Evolutionary conservation across 2,329 filamentous ascomycete species (phyloP), one percentile per base, ranked within the genome.

Genomic region (Pezicula rhizophila): DNA sequence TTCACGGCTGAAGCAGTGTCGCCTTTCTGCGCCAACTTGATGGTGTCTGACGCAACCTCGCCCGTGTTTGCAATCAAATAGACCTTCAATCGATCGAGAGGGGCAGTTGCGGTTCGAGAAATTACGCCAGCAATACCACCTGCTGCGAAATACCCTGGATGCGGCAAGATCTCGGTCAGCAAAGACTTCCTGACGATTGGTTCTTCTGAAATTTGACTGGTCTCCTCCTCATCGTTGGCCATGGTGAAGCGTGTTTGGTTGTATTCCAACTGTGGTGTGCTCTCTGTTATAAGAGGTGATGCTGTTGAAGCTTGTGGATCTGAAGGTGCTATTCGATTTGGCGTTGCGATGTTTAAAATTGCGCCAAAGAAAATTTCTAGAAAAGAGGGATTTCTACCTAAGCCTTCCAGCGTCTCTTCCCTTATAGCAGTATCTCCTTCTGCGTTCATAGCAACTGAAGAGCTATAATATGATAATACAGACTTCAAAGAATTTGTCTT

Each of bases 141-240:
- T 68, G 93, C 93, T 72, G 95, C 71, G 71, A 97, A 99, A 73
- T 97, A 99, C 79, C 93, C 93, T 95, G 86, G 78, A 82, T 89
- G 80, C 69, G 87, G 88, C 69, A 89, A 75, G 52, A 64, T 55
- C 40, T 59, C 57, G 46, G 55, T 62, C 53, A 66, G 61, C 51
- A 56, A 60, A 49, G 52, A 56, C 52, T 60, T 60, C 46, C 52
- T 52, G 18, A 42, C 37, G 6, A 15, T 25, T 38, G 38, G 43
- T 42, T 55, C 48, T 50, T 53, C 47, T 26, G 48, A 51, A 52
- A 53, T 26, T 14, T 26, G 25, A 12, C 37, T 43, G 14, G 33
- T 33, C 26, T 31, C 35, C 28, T 47, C 26, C 26, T 53, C 46
- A 46, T 55, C 42, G 18, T 42, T 46, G 48, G 42, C 41, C 47